phyloP scores from a whole-genome alignment of 306 rosid species.

The Fragaria nilgerrensis region DNA sequence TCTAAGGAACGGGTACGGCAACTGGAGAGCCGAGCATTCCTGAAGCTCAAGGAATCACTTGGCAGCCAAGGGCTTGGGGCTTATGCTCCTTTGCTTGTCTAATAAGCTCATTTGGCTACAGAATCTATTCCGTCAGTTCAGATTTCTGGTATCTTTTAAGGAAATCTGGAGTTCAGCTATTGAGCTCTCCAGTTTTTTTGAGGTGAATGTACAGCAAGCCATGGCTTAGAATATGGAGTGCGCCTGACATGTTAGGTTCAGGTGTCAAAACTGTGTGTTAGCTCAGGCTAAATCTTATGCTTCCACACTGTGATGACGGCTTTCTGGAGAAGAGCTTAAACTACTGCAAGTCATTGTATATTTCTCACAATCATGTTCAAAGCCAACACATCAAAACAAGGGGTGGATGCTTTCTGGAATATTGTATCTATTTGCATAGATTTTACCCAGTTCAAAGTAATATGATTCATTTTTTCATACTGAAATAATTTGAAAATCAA shows the following conservation, averaged over 20 bases:
- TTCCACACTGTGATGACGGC: conserved; percentile 5
- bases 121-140: conserved; percentile 16
- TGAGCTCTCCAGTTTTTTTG: conserved; percentile 10
- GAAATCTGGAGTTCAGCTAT: conserved; percentile 20
- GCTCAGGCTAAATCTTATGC: conserved; percentile 3
- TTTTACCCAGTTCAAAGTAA: not conserved
- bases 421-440: conserved; percentile 4
- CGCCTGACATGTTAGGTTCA: not conserved
- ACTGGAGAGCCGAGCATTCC: conserved; percentile 54
- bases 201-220: conserved; percentile 27
- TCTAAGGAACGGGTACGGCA: conserved; percentile 79
- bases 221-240: conserved; percentile 6
- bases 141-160: conserved; percentile 21
- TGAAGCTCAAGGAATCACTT: conserved; percentile 67
- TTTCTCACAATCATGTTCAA: not conserved
- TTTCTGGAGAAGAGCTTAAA: conserved; percentile 4
- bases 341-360: conserved; percentile 14
- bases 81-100: conserved; percentile 57
- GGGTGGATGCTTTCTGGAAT: not conserved
- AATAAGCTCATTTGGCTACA: conserved; percentile 22
- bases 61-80: conserved; percentile 64
- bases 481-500: not conserved
- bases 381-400: not conserved
- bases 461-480: not conserved
- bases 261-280: not conserved